phyloP scores from a whole-genome alignment of 345 rosid species.

The Pistacia integerrima region DNA sequence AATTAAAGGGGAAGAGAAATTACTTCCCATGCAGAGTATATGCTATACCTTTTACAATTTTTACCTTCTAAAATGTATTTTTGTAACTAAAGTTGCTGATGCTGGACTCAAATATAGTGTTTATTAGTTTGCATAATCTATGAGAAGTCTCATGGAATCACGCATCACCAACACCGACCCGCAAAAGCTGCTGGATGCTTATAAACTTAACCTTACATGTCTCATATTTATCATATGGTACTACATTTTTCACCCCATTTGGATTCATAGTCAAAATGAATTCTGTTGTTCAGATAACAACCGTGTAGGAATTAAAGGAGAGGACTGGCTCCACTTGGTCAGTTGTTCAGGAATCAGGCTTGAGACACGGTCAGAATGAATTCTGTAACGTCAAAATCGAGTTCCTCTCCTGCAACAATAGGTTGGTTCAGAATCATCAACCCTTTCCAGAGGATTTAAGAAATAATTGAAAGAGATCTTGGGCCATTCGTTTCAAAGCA shows the following conservation, averaged over 20 bases:
- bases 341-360: too few relatives aligned
- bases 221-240: neutral
- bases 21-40: neutral
- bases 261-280: neutral
- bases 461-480: too few relatives aligned
- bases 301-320: too few relatives aligned
- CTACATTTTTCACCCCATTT: neutral
- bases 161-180: neutral
- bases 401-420: too few relatives aligned
- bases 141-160: neutral
- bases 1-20: conserved; percentile 16
- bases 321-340: too few relatives aligned
- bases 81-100: conserved; percentile 18
- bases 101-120: conserved; percentile 7
- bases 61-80: neutral
- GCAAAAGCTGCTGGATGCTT: neutral
- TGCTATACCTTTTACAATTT: conserved; percentile 6
- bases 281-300: too few relatives aligned
- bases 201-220: neutral
- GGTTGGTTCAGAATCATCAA: too few relatives aligned
- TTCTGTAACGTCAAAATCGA: too few relatives aligned
- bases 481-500: too few relatives aligned
- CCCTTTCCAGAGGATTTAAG: too few relatives aligned
- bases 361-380: too few relatives aligned
- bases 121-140: conserved; percentile 7